A percentile compares a stretch with the other conserved stretches of the same genome.
These are phyloP conservation scores for Liquidambar formosana DNA, from an alignment of 164 flowering plant genomes.

Conservation along the genomic window DNA sequence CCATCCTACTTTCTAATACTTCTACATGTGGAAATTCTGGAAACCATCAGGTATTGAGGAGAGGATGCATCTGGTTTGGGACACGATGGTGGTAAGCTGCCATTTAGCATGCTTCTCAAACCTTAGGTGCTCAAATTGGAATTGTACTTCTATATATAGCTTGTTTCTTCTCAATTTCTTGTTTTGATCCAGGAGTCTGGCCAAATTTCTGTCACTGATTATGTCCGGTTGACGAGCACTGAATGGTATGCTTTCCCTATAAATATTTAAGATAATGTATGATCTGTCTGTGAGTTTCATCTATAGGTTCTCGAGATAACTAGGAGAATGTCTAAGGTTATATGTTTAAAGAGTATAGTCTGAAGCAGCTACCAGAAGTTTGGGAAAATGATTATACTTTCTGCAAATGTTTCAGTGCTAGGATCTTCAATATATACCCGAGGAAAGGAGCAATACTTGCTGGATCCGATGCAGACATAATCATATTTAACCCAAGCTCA, in stretches of 20 bases:
- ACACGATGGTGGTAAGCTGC: slow-evolving; percentile 86
- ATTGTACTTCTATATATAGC: background rate
- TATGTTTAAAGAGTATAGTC: background rate
- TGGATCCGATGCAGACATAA: slow-evolving; percentile 98
- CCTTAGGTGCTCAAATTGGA: slow-evolving; percentile 1
- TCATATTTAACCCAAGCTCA: slow-evolving; percentile 83
- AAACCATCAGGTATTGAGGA: slow-evolving; percentile 78
- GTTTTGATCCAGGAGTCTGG: slow-evolving; percentile 73
- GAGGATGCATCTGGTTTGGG: slow-evolving; percentile 97
- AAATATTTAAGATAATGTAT: background rate
- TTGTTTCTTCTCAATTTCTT: background rate
- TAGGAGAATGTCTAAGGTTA: background rate
- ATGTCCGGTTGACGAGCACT: slow-evolving; percentile 85
- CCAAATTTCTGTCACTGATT: slow-evolving; percentile 76
- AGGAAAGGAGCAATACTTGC: slow-evolving; percentile 88
- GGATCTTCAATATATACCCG: slow-evolving; percentile 90
- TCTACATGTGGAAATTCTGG: slow-evolving; percentile 3
- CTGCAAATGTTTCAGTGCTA: slow-evolving; percentile 57
- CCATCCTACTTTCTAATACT: slow-evolving; percentile 5
- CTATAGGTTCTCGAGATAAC: background rate
- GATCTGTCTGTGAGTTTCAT: background rate
- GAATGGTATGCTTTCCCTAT: slow-evolving; percentile 58
- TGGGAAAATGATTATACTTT: background rate
- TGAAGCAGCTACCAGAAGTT: background rate
- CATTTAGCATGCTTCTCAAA: background rate